A percentile compares a stretch with the other conserved stretches of the same genome.
Conservation (phyloP, 2,329 filamentous ascomycete genomes). For the Tolypocladium cylindrosporum region DNA sequence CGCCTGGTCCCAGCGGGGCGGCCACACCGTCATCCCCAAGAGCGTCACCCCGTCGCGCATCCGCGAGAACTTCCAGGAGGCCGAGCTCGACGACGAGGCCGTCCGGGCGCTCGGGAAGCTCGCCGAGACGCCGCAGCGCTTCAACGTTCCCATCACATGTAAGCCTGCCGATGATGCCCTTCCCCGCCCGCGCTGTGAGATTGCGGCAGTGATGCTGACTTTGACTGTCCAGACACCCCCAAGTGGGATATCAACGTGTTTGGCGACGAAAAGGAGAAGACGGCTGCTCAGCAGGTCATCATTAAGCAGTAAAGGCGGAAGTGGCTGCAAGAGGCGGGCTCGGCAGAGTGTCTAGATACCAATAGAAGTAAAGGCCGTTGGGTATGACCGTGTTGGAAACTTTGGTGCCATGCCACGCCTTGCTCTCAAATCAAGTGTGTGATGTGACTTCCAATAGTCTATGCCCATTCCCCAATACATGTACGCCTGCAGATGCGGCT, state of each 20-base stretch:
- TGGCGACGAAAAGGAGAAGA: slow-evolving; percentile 40
- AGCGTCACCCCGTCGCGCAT: slow-evolving; percentile 60
- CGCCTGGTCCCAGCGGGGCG: slow-evolving; percentile 48
- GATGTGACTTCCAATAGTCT: background rate
- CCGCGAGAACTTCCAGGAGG: slow-evolving; percentile 58
- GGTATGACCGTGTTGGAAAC: background rate
- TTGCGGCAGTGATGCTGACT: background rate
- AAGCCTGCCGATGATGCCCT: slow-evolving; percentile 10
- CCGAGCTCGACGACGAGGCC: slow-evolving; percentile 49
- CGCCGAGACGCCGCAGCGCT: slow-evolving; percentile 38
- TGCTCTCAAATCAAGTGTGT: too few species aligned
- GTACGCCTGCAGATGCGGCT: background rate
- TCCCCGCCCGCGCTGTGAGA: background rate
- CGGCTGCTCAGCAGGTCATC: slow-evolving; percentile 36
- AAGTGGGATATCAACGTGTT: slow-evolving; percentile 50
- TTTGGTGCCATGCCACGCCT: too few species aligned
- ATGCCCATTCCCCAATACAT: background rate
- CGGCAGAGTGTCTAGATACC: background rate
- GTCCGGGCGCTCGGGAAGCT: slow-evolving; percentile 52
- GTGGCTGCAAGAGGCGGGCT: too few species aligned
- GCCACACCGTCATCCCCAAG: slow-evolving; percentile 67
- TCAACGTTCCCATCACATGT: slow-evolving; percentile 34
- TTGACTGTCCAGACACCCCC: slow-evolving; percentile 28
- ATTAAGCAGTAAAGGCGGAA: slow-evolving; percentile 11
- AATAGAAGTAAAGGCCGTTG: background rate